Percentiles rank a stretch among this genome's conserved stretches.
Evolutionary conservation across 2,329 filamentous ascomycete species (phyloP).

Genomic region (Aureobasidium sp.): DNA sequence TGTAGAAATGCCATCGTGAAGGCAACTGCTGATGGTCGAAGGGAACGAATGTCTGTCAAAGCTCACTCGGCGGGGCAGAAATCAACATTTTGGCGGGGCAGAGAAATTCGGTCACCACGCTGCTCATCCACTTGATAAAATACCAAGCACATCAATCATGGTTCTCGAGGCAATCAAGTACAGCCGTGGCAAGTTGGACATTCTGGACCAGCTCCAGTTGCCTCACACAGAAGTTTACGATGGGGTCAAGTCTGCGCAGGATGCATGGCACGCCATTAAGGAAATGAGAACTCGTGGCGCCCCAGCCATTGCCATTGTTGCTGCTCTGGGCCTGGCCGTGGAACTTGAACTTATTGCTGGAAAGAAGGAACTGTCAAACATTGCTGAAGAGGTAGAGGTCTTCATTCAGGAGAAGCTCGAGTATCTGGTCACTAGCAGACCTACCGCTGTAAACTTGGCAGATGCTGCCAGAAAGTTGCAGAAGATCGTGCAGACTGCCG

Average conservation of each 20-base stretch:
- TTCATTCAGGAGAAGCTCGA: constrained; percentile 72
- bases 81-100: neutral
- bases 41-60: neutral
- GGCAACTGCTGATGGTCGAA: neutral
- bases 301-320: constrained; percentile 96
- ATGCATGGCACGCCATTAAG: constrained; percentile 75
- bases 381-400: constrained; percentile 53
- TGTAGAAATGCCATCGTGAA: neutral
- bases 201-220: constrained; percentile 75
- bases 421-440: constrained; percentile 80
- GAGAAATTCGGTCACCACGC: neutral
- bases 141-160: constrained; percentile 26
- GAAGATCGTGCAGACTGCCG: constrained; percentile 48
- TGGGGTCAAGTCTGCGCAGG: constrained; percentile 57
- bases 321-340: constrained; percentile 77
- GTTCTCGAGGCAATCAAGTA: constrained; percentile 73
- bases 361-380: constrained; percentile 35
- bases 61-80: neutral
- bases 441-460: constrained; percentile 88
- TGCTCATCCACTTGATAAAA: neutral
- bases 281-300: constrained; percentile 74
- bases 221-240: constrained; percentile 77
- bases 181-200: constrained; percentile 60
- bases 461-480: constrained; percentile 82
- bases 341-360: constrained; percentile 56